Conservation (phyloP, 73 alveolate species). For the Paramecium pentaurelia region DNA sequence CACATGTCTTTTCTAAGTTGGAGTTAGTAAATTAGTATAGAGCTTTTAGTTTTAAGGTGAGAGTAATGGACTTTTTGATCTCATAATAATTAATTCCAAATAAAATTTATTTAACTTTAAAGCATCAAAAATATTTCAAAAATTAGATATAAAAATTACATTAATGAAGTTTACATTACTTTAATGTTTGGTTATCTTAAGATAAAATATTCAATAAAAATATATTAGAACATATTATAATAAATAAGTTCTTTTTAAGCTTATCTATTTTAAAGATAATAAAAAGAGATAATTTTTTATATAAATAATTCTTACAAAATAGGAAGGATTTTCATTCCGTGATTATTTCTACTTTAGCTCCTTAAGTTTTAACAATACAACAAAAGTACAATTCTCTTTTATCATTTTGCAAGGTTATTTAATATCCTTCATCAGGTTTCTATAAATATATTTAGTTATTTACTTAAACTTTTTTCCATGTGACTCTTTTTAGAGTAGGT, state of each 20-base stretch:
- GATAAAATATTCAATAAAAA: background rate
- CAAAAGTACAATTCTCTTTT: background rate
- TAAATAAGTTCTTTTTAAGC: background rate
- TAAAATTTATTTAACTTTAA: background rate
- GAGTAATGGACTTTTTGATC: background rate
- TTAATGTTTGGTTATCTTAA: conserved; percentile 1
- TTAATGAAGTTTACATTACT: background rate
- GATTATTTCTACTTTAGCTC: background rate
- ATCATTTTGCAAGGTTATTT: background rate
- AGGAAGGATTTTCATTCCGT: background rate
- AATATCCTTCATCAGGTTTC: background rate
- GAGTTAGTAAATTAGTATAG: background rate
- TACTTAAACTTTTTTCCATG: background rate
- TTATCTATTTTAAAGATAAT: background rate
- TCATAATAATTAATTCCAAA: background rate
- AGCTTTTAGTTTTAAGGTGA: background rate
- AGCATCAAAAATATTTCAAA: background rate
- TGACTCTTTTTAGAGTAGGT: background rate
- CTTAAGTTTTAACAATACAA: background rate
- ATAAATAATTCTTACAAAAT: background rate
- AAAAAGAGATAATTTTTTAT: background rate
- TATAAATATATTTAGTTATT: background rate
- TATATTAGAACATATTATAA: background rate
- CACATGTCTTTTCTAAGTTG: background rate
- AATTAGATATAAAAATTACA: background rate